Percentiles rank a stretch among this genome's conserved stretches.
Conservation (phyloP, 2,329 filamentous ascomycete genomes). For the Fusarium dimerum region DNA sequence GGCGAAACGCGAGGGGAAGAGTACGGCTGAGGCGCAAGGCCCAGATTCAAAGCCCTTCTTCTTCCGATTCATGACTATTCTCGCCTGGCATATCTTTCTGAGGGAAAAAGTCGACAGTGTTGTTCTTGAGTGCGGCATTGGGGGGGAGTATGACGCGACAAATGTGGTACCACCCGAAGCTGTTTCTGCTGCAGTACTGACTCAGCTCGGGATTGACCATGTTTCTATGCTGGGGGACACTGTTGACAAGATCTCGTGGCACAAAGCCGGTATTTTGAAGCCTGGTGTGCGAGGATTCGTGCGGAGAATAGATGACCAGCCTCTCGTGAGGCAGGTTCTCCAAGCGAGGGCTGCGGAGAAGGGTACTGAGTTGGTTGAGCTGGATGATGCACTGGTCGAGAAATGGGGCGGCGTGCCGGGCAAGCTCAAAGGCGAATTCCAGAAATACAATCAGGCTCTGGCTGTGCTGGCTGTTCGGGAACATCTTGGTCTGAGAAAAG, state of each 20-base stretch:
- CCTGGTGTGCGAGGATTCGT: constrained; percentile 45
- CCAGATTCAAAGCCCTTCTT: constrained; percentile 78
- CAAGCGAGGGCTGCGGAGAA: constrained; percentile 61
- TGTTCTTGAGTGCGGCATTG: constrained; percentile 91
- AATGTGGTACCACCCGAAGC: constrained; percentile 70
- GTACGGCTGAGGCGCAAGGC: constrained; percentile 49
- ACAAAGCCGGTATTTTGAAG: constrained; percentile 89
- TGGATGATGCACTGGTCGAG: constrained; percentile 40
- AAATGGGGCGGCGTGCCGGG: constrained; percentile 45
- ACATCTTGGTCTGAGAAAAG: constrained; percentile 47
- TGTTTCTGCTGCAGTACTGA: constrained; percentile 72
- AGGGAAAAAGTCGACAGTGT: constrained; percentile 74
- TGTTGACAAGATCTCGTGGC: constrained; percentile 82
- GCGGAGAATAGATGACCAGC: constrained; percentile 29
- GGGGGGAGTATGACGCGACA: constrained; percentile 90
- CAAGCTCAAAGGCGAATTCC: constrained; percentile 51
- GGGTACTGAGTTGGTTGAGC: constrained; percentile 44
- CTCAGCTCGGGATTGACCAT: constrained; percentile 85
- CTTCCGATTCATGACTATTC: constrained; percentile 86
- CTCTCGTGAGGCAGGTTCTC: constrained; percentile 54
- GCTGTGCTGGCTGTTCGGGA: constrained; percentile 57
- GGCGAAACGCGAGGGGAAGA: constrained; percentile 35
- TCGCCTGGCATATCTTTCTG: constrained; percentile 84
- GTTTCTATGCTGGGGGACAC: constrained; percentile 77
- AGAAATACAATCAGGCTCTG: constrained; percentile 60